Evolutionary conservation across 73 alveolate genomes (phyloP), one percentile per base, ranked within the genome.

Genomic region (Stentor coeruleus): DNA sequence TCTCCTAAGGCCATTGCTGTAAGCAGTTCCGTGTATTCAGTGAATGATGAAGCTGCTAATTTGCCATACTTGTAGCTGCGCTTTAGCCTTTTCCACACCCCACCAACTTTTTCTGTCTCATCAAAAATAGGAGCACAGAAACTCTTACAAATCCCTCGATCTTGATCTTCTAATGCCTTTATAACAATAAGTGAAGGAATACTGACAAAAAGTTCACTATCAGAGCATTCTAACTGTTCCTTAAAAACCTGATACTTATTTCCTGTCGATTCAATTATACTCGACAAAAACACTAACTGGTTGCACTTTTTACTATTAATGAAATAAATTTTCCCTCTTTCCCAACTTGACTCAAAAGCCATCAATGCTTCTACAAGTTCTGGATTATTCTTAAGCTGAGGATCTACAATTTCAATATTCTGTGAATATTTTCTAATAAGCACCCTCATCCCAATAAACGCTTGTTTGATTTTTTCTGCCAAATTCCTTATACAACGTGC

Each of bases 391-490:
- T 89, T 90, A 39, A 96, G 90, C 72, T 89, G 90, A 1, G 99
- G 98, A 73, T 96, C 98, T 35, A 96, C 98, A 41, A 93, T 89
- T 84, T 96, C 99, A 72, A 96, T 96, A 79, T 94, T 92, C 42
- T 88, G 90, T 74, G 91, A 94, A 84, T 94, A 96, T 85, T 91
- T 91, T 74, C 95, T 84, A 74, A 96, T 87, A 81, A 94, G 87
- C 49, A 77, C 81, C 75, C 90, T 39, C n/a, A n/a, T n/a, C n/a
- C n/a, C n/a, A n/a, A n/a, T n/a, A n/a, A n/a, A n/a, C n/a, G n/a
- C 81, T n/a, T 58, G 49, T 77, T 85, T 85, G 0, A 96, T 96
- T 77, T 90, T 86, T 39, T 94, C 95, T 30, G 98, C 97, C 11
- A 96, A 87, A 49, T 83, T 87, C 55, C 98, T 74, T 79, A 96